These are phyloP conservation scores for Mariannaea sp. DNA, from an alignment of 2,329 filamentous ascomycete species.

Conservation along the genomic window DNA sequence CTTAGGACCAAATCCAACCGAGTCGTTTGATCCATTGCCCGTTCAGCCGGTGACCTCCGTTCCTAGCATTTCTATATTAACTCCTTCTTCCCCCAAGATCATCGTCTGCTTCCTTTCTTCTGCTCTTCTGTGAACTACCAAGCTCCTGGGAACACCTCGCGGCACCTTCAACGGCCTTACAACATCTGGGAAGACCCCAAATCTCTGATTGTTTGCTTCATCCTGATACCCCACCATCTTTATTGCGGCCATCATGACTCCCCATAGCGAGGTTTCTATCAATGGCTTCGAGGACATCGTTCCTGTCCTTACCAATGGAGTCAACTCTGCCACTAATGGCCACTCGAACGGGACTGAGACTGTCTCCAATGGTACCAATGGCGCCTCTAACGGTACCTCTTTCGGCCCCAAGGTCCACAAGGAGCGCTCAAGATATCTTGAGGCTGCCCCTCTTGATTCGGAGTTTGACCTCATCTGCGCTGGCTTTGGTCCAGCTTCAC, in stretches of 20 bases:
- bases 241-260: slow-evolving; percentile 40
- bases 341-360: slow-evolving; percentile 12
- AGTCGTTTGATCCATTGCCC: slow-evolving; percentile 18
- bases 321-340: slow-evolving; percentile 25
- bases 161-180: background rate
- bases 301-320: slow-evolving; percentile 22
- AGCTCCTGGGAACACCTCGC: slow-evolving; percentile 6
- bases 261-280: slow-evolving; percentile 43
- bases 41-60: slow-evolving; percentile 24
- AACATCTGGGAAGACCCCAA: slow-evolving; percentile 4
- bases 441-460: slow-evolving; percentile 53
- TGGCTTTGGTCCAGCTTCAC: slow-evolving; percentile 89
- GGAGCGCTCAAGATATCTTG: slow-evolving; percentile 32
- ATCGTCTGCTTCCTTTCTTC: background rate
- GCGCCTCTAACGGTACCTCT: slow-evolving; percentile 25
- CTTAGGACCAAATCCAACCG: slow-evolving; percentile 20
- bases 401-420: slow-evolving; percentile 32
- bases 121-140: slow-evolving; percentile 3
- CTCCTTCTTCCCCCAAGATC: slow-evolving; percentile 12
- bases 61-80: slow-evolving; percentile 18
- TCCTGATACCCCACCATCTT: slow-evolving; percentile 14
- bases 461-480: slow-evolving; percentile 87
- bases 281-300: slow-evolving; percentile 35
- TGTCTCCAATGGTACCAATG: slow-evolving; percentile 29
- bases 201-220: slow-evolving; percentile 17